Conservation (phyloP, 345 rosid species). For the Turnera subulata region DNA sequence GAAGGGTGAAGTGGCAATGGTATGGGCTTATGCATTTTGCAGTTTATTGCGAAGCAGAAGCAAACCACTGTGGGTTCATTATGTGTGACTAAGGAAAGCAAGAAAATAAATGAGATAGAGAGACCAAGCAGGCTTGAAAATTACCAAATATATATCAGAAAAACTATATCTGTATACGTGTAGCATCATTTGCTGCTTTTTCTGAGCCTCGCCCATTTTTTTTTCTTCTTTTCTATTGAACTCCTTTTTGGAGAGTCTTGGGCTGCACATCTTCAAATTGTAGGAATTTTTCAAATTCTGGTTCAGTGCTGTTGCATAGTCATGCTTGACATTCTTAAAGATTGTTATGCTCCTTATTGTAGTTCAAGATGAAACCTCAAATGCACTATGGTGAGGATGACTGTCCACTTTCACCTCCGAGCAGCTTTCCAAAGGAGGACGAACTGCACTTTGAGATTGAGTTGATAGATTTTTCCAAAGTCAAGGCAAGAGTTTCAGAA, state of each 20-base stretch:
- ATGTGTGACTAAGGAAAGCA: too few species aligned
- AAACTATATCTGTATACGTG: not conserved
- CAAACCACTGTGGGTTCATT: not conserved
- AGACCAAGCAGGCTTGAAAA: not conserved
- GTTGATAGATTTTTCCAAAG: slow-evolving; percentile 72
- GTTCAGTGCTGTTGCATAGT: not conserved
- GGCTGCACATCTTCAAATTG: not conserved
- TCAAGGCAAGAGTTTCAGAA: slow-evolving; percentile 55
- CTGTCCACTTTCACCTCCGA: slow-evolving; percentile 72
- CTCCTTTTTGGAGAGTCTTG: not conserved
- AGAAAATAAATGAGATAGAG: not conserved
- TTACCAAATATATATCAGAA: too few species aligned
- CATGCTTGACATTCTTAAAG: slow-evolving; percentile 1
- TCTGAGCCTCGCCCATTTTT: too few species aligned
- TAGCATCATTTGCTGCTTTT: not conserved
- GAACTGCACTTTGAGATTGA: slow-evolving; percentile 98
- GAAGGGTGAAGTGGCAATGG: slow-evolving; percentile 96
- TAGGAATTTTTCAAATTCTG: not conserved
- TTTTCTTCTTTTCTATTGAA: too few species aligned
- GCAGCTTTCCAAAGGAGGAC: slow-evolving; percentile 71
- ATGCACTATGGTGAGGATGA: slow-evolving; percentile 90
- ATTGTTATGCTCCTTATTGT: slow-evolving; percentile 16
- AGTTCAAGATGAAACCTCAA: slow-evolving; percentile 96
- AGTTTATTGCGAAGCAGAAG: not conserved
- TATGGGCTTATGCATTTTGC: slow-evolving; percentile 24